Evolutionary conservation across 2,329 filamentous ascomycete genomes (phyloP).

Genomic region (Madurella mycetomatis): DNA sequence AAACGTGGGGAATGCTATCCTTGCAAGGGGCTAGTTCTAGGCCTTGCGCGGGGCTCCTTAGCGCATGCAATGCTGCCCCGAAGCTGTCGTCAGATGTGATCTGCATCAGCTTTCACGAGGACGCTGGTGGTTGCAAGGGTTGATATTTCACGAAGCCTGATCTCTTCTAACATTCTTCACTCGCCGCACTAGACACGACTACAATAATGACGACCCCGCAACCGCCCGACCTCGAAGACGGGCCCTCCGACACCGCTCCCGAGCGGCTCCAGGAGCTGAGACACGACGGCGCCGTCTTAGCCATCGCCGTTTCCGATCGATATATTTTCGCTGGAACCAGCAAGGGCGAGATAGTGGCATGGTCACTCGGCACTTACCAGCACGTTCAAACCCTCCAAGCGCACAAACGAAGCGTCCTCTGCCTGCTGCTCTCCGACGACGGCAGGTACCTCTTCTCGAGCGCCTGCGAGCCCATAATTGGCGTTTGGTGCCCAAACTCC

Average conservation of each 20-base stretch:
- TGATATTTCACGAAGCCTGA: neutral
- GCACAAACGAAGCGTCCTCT: slow-evolving; percentile 87
- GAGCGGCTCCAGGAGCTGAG: slow-evolving; percentile 68
- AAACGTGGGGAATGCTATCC: slow-evolving; percentile 14
- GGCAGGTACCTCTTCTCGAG: slow-evolving; percentile 80
- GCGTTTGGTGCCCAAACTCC: slow-evolving; percentile 80
- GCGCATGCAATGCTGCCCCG: neutral
- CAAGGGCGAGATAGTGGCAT: slow-evolving; percentile 87
- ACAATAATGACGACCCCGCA: slow-evolving; percentile 18
- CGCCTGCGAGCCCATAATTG: slow-evolving; percentile 88
- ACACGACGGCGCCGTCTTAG: slow-evolving; percentile 75
- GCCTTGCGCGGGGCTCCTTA: slow-evolving; percentile 11
- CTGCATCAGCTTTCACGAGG: no score
- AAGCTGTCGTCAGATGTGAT: slow-evolving; percentile 16
- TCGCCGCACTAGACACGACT: slow-evolving; percentile 1
- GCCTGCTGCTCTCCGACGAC: slow-evolving; percentile 67
- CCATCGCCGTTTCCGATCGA: slow-evolving; percentile 73
- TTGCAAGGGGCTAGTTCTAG: slow-evolving; percentile 11
- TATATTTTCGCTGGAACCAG: slow-evolving; percentile 90
- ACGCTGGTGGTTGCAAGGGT: no score
- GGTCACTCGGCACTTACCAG: slow-evolving; percentile 85
- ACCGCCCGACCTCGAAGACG: slow-evolving; percentile 25
- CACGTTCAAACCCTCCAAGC: slow-evolving; percentile 74
- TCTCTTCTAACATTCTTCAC: neutral
- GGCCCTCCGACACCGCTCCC: slow-evolving; percentile 40